phyloP scores from a whole-genome alignment of 805 yeast genomes.

The Myxozyma lipomycoides region DNA sequence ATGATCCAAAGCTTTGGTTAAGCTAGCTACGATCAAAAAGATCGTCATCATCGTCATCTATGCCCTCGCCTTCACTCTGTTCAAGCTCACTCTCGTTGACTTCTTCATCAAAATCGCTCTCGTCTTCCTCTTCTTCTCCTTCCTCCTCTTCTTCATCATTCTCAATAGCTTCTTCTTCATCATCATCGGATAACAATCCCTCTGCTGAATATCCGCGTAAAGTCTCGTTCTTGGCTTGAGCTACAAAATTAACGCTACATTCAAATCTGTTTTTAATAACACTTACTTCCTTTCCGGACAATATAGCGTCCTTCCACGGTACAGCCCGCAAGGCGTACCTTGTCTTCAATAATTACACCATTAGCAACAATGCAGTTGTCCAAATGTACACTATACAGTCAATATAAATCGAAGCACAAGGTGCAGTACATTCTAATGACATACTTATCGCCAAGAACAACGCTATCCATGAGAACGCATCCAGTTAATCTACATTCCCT shows the following conservation, averaged over 20 bases:
- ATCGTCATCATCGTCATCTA: slow-evolving; percentile 27
- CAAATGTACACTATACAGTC: slow-evolving; percentile 39
- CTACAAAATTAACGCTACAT: slow-evolving; percentile 16
- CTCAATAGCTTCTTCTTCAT: slow-evolving; percentile 30
- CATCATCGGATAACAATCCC: slow-evolving; percentile 34
- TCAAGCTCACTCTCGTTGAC: slow-evolving; percentile 21
- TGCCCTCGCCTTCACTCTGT: slow-evolving; percentile 24
- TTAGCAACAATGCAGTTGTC: slow-evolving; percentile 88
- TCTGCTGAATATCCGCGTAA: slow-evolving; percentile 40
- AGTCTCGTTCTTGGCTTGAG: slow-evolving; percentile 39
- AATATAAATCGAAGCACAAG: background rate
- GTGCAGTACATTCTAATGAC: background rate
- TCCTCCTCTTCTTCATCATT: slow-evolving; percentile 12
- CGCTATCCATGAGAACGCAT: slow-evolving; percentile 70
- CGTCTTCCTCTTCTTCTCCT: slow-evolving; percentile 20
- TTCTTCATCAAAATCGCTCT: slow-evolving; percentile 17
- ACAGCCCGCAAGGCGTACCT: slow-evolving; percentile 69
- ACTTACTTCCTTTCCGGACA: slow-evolving; percentile 51
- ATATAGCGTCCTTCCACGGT: slow-evolving; percentile 76
- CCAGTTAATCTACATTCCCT: slow-evolving; percentile 85
- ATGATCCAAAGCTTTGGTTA: background rate
- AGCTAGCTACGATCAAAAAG: slow-evolving; percentile 21
- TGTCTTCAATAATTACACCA: slow-evolving; percentile 57
- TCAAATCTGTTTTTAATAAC: slow-evolving; percentile 31
- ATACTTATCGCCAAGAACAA: slow-evolving; percentile 70